Base-by-base conservation (phyloP, 306 rosid genomes). In the Prunus campanulata region DNA sequence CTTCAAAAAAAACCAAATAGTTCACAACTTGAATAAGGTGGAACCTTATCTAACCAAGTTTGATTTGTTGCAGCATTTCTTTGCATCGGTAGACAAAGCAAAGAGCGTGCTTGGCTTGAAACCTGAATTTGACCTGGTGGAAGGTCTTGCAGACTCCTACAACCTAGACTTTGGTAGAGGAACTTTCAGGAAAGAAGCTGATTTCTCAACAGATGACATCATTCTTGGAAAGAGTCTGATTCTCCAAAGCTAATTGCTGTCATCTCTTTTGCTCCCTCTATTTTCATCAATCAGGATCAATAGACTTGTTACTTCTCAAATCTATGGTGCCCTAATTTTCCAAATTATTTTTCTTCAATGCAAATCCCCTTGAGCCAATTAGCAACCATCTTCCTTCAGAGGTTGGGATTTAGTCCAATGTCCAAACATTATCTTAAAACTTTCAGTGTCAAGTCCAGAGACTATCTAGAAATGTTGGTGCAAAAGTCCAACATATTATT, bases 101-200 rank as follows among this genome's bases (percentile, higher is more conserved):
- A 87, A 95, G 85, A 86, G 90, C 1, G 92, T 95, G 75, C 93
- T 92, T 61, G 99, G 97, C 46, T 84, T 75, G 84, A 86, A 88
- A 77, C 97, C 97, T 0, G 96, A 92, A n/a, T 89, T 84, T 35
- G 88, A 78, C 7, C 84, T 90, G 71, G 96, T 95, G 66, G 97
- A 88, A 79, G 97, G 99, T 74, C 97, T 95, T 71, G 63, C 97
- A 39, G 97, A 92, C 81, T 95, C 97, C 5, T 95, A 90, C 82
- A 86, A 90, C 78, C 80, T 90, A 42, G 99, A 95, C 85, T 95
- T 95, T 71, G 99, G 97, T 0, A 83, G 97, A 85, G 97, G 99
- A 68, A 90, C 97, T 32, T 92, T 49, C 88, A 81, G 99, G 50
- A 95, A 95, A 86, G 97, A 77, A 74, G 89, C 99, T 65, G 97